Evolutionary conservation across 805 yeast species (phyloP), one percentile per base, ranked within the genome.

Genomic region (Tetrapisispora nanseiensis): DNA sequence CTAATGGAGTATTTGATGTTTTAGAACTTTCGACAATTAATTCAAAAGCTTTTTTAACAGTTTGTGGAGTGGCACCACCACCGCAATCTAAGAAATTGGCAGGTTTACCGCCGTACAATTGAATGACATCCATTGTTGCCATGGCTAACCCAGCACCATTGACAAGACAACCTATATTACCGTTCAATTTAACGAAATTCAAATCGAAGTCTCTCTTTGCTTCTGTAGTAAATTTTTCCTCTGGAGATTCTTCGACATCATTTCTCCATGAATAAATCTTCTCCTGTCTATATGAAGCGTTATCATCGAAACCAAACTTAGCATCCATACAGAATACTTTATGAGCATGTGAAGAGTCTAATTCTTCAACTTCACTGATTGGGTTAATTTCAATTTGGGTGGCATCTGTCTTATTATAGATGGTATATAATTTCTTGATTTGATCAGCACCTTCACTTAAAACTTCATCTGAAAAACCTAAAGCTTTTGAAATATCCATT

Each of bases 61-160:
- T 90, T 70, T 86, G 84, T 54, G 97, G 97, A 50, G 97, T 92
- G 57, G 99, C 98, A 68, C 96, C 95, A 74, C 99, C 99, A 75
- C 99, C 99, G 69, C 96, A 92, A 74, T 92, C 99, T 66, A 92
- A 78, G 78, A 92, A 92, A 76, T 92, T 92, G 52, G 98, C 99
- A 59, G 99, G 99, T 55, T 79, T 84, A 67, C 99, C 99, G 61
- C 97, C 97, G 72, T 87, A 85, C 59, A 92, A 78, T 73, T 92
- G 87, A 74, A 92, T 86, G 66, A 94, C 94, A 70, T 92, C 99
- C 97, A 92, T 89, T 52, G 99, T 92, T 57, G 99, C 99, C 99
- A 92, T 92, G 59, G 99, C 99, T 65, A 92, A 78, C 68, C 99
- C 99, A 46, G 99, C 99, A 74, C 99, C 99, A 69, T 92, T 92